Percentiles rank a stretch among this genome's conserved stretches.
phyloP scores from a whole-genome alignment of 352 stramenopile species.

The Achlya hypogyna region DNA sequence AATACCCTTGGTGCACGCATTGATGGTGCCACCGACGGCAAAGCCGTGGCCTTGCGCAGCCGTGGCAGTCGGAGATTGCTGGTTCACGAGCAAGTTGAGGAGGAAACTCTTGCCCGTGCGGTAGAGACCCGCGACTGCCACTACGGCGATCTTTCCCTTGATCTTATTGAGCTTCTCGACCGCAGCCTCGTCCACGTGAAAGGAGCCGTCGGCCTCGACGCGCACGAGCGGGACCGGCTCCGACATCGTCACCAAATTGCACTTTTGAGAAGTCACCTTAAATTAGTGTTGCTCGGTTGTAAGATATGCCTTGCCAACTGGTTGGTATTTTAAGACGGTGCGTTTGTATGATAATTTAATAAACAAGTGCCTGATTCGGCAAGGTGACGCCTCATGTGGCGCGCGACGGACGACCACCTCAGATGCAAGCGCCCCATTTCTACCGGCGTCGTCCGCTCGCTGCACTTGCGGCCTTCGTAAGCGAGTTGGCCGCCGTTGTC shows the following conservation, averaged over 20 bases:
- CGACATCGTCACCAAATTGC: constrained; percentile 4
- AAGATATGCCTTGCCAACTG: neutral
- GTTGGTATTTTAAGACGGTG: no score
- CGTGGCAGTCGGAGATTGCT: constrained; percentile 24
- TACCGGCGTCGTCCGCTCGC: no score
- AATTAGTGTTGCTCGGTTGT: constrained; percentile 14
- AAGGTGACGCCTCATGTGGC: no score
- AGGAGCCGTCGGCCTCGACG: constrained; percentile 66
- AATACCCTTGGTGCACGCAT: constrained; percentile 87
- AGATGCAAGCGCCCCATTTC: no score
- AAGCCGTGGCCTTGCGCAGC: constrained; percentile 41
- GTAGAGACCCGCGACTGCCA: constrained; percentile 80
- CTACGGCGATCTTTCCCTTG: constrained; percentile 71
- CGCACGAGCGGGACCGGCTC: constrained; percentile 58
- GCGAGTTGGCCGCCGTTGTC: no score
- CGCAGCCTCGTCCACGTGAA: constrained; percentile 71
- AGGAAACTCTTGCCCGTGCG: constrained; percentile 87
- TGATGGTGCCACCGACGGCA: constrained; percentile 71
- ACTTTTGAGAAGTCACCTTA: neutral
- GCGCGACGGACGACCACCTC: no score
- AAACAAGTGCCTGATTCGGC: no score
- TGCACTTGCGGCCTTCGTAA: no score
- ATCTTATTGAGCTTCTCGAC: constrained; percentile 54
- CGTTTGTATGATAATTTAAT: no score
- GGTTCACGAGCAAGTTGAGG: constrained; percentile 73